Percentiles rank a stretch among this genome's conserved stretches.
phyloP scores from a whole-genome alignment of 179 eudicot species.

The Amaranthus tricolor region DNA sequence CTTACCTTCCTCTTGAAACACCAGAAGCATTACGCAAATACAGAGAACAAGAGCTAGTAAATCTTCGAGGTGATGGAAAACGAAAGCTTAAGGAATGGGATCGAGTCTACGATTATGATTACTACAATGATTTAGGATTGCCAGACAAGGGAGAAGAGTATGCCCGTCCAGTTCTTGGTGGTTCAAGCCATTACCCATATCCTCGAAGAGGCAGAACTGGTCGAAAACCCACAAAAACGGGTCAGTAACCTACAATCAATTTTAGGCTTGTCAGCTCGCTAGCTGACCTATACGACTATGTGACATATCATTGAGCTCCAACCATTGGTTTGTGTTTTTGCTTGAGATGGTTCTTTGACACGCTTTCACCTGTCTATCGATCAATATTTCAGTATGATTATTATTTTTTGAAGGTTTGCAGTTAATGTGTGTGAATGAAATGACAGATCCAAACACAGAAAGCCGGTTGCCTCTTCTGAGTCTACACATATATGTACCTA shows the following conservation, averaged over 20 bases:
- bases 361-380: no score
- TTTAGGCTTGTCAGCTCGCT: not conserved
- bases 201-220: conserved; percentile 57
- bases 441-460: conserved; percentile 45
- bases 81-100: conserved; percentile 88
- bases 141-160: conserved; percentile 63
- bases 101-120: conserved; percentile 75
- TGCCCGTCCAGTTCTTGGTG: conserved; percentile 44
- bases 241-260: conserved; percentile 27
- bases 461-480: conserved; percentile 35
- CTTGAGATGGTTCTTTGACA: no score
- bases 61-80: conserved; percentile 64
- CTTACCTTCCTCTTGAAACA: conserved; percentile 74
- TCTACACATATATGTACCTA: conserved; percentile 54
- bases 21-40: conserved; percentile 54
- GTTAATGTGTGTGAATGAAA: not conserved
- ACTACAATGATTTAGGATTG: conserved; percentile 74
- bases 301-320: no score
- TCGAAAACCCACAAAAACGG: conserved; percentile 55
- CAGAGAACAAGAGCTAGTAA: conserved; percentile 67
- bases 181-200: conserved; percentile 68
- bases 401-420: no score
- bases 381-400: no score
- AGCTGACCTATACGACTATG: no score
- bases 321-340: no score